These are phyloP conservation scores for Termitomyces sp. DNA, from an alignment of 1,284 basidiomycete species.

Conservation along the genomic window DNA sequence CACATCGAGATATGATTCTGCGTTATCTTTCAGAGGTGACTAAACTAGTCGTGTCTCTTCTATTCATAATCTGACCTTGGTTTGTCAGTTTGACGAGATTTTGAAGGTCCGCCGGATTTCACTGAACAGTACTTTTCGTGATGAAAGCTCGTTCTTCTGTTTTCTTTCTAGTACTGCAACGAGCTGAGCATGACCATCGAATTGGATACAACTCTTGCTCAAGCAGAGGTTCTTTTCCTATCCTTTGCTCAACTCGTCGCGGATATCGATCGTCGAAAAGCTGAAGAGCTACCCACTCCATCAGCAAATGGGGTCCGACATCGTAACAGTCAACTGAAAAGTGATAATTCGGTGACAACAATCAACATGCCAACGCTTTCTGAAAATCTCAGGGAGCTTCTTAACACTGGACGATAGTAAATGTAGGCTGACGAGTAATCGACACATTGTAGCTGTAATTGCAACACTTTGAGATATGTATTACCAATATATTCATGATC, in stretches of 20 bases:
- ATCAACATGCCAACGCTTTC: slow-evolving; percentile 41
- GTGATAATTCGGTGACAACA: slow-evolving; percentile 19
- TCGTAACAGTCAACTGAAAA: slow-evolving; percentile 8
- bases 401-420: slow-evolving; percentile 24
- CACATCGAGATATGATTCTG: slow-evolving; percentile 89
- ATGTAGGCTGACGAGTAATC: background rate
- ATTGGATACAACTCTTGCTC: slow-evolving; percentile 84
- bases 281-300: slow-evolving; percentile 38
- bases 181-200: slow-evolving; percentile 94
- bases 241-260: slow-evolving; percentile 82
- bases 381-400: slow-evolving; percentile 51
- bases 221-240: slow-evolving; percentile 90
- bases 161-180: slow-evolving; percentile 69
- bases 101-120: slow-evolving; percentile 56
- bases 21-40: slow-evolving; percentile 85
- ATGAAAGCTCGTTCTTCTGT: background rate
- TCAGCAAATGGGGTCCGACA: slow-evolving; percentile 18
- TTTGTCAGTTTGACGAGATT: slow-evolving; percentile 71
- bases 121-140: background rate
- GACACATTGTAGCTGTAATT: background rate
- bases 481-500: background rate
- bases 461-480: background rate
- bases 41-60: background rate
- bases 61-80: slow-evolving; percentile 1
- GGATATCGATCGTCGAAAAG: slow-evolving; percentile 77